phyloP scores from a whole-genome alignment of 2,329 filamentous ascomycete species.

The Kalaharituber pfeilii region DNA sequence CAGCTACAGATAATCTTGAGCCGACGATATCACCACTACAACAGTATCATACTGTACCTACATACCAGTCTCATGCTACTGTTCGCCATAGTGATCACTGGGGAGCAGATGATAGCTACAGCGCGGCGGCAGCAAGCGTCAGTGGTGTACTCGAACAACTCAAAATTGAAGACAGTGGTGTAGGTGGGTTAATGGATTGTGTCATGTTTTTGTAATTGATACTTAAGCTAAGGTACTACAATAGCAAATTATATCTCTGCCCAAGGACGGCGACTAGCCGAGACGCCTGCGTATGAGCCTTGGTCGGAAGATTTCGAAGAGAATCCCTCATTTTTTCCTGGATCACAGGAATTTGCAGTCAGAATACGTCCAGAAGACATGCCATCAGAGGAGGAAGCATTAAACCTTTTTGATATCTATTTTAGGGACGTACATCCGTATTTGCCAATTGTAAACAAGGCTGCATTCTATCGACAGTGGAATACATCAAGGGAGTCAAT shows the following conservation, averaged over 20 bases:
- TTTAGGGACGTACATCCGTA: constrained; percentile 86
- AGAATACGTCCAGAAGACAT: constrained; percentile 76
- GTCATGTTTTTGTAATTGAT: constrained; percentile 1
- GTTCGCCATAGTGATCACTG: constrained; percentile 17
- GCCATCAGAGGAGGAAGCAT: constrained; percentile 66
- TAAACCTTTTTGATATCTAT: constrained; percentile 78
- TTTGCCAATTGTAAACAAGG: constrained; percentile 70
- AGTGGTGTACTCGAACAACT: constrained; percentile 69
- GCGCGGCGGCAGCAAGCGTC: constrained; percentile 50
- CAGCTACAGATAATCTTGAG: constrained; percentile 12
- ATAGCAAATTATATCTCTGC: constrained; percentile 69
- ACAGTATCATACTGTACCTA: constrained; percentile 14
- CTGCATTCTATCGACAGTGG: constrained; percentile 79
- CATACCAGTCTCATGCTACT: constrained; percentile 14
- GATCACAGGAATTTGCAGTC: constrained; percentile 22
- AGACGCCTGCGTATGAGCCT: constrained; percentile 31
- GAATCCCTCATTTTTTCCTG: constrained; percentile 46
- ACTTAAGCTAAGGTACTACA: constrained; percentile 3
- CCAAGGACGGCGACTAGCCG: constrained; percentile 38
- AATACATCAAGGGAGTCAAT: constrained; percentile 63
- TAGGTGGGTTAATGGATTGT: constrained; percentile 41
- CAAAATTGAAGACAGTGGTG: constrained; percentile 71
- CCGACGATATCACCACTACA: constrained; percentile 10
- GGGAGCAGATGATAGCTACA: constrained; percentile 17
- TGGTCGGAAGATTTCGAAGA: constrained; percentile 52